Conservation (phyloP, 495 filamentous ascomycete genomes). For the Lineolata rhizophorae region DNA sequence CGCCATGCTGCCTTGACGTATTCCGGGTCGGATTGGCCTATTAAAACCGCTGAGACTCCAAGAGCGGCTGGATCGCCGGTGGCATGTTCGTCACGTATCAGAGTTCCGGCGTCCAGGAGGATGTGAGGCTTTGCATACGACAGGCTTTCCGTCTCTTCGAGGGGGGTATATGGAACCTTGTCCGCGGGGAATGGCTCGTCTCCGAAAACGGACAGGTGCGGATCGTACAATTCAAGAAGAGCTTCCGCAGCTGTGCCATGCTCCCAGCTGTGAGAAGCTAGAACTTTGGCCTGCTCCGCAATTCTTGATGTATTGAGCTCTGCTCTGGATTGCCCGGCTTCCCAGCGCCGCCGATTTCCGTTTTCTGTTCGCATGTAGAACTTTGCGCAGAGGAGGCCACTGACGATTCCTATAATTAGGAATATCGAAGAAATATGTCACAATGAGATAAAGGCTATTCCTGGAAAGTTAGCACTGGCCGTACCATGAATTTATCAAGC, state of each 20-base stretch:
- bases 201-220: neutral
- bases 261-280: neutral
- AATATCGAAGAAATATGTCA: too few relatives aligned
- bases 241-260: neutral
- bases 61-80: neutral
- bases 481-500: too few relatives aligned
- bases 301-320: neutral
- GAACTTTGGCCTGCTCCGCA: neutral
- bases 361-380: too few relatives aligned
- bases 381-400: too few relatives aligned
- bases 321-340: too few relatives aligned
- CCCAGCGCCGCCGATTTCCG: too few relatives aligned
- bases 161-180: neutral
- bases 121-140: neutral
- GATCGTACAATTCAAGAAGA: neutral
- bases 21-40: neutral
- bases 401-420: too few relatives aligned
- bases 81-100: neutral
- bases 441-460: too few relatives aligned
- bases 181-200: neutral
- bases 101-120: neutral
- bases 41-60: neutral
- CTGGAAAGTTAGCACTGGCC: too few relatives aligned
- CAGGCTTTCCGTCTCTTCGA: neutral
- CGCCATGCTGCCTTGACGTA: conserved; percentile 19